phyloP scores from a whole-genome alignment of 148 eudicot genomes.

The Gaultheria prostrata region DNA sequence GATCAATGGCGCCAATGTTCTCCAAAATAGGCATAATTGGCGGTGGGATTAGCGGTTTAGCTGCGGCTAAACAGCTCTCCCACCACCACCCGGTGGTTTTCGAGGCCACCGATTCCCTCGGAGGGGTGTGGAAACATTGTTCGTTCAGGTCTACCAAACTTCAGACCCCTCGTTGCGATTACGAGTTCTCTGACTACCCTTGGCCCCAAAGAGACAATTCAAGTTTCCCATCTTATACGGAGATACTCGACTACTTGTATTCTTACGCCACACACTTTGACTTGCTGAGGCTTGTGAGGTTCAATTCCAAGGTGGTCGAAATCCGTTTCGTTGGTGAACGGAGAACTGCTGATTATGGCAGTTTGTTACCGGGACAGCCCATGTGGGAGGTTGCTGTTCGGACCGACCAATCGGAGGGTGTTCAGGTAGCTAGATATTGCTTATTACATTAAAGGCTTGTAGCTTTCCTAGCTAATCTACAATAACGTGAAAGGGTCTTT shows the following conservation, averaged over 20 bases:
- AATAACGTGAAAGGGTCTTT: not conserved
- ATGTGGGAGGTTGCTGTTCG: constrained; percentile 79
- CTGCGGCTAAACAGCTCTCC: constrained; percentile 84
- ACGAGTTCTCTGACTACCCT: constrained; percentile 88
- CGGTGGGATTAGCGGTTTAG: constrained; percentile 89
- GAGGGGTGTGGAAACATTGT: constrained; percentile 93
- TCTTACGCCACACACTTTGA: constrained; percentile 73
- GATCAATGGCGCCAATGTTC: constrained; percentile 9
- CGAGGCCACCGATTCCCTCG: constrained; percentile 74
- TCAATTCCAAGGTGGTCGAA: constrained; percentile 83
- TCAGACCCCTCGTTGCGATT: constrained; percentile 91
- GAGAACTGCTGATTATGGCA: constrained; percentile 25
- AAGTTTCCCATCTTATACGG: constrained; percentile 55
- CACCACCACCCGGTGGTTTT: constrained; percentile 63
- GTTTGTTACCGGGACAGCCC: constrained; percentile 47
- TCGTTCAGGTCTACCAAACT: constrained; percentile 63
- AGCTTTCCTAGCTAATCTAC: not conserved
- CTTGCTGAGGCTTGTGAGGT: constrained; percentile 57
- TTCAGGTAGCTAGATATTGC: constrained; percentile 46
- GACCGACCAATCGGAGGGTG: constrained; percentile 31
- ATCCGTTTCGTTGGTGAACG: constrained; percentile 50
- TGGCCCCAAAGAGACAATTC: constrained; percentile 75
- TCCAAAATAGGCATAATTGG: constrained; percentile 79
- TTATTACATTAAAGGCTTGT: not conserved
- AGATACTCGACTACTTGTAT: constrained; percentile 67